Evolutionary conservation across 805 yeast genomes (phyloP).

Genomic region (Priceomyces castillae): DNA sequence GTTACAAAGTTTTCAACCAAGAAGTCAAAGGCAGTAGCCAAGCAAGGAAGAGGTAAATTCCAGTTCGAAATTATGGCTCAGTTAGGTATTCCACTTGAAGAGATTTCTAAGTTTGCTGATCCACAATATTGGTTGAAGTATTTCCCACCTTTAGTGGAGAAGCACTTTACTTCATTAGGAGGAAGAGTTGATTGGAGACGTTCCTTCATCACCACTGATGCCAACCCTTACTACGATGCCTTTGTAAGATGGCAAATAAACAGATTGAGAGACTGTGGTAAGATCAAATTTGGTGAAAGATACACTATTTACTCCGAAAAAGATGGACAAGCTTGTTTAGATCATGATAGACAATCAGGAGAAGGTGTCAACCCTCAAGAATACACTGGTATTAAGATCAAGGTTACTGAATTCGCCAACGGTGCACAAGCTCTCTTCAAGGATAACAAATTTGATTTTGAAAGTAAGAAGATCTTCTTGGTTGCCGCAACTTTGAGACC

Average conservation of each 20-base stretch:
- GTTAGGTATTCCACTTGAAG: conserved; percentile 81
- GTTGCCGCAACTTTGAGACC: conserved; percentile 98
- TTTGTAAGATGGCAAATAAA: conserved; percentile 97
- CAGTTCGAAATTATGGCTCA: conserved; percentile 97
- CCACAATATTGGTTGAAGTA: conserved; percentile 85
- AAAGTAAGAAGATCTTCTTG: conserved; percentile 66
- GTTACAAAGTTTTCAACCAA: conserved; percentile 88
- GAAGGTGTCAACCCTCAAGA: conserved; percentile 98
- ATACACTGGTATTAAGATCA: conserved; percentile 88
- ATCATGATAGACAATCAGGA: conserved; percentile 95
- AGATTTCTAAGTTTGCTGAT: conserved; percentile 85
- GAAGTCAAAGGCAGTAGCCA: conserved; percentile 91
- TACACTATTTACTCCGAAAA: conserved; percentile 95
- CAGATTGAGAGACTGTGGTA: conserved; percentile 76
- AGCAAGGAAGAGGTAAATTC: conserved; percentile 89
- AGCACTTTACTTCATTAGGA: conserved; percentile 78
- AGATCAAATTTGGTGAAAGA: conserved; percentile 97
- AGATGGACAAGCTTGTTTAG: conserved; percentile 99
- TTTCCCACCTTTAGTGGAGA: conserved; percentile 88
- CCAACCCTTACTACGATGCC: conserved; percentile 91
- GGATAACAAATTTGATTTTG: conserved; percentile 44
- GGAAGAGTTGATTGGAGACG: conserved; percentile 98
- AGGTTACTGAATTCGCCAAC: conserved; percentile 57
- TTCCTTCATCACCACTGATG: conserved; percentile 91
- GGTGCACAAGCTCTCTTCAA: conserved; percentile 55